Base-by-base conservation (phyloP, 1,284 basidiomycete species). In the Ustilago lituana region DNA sequence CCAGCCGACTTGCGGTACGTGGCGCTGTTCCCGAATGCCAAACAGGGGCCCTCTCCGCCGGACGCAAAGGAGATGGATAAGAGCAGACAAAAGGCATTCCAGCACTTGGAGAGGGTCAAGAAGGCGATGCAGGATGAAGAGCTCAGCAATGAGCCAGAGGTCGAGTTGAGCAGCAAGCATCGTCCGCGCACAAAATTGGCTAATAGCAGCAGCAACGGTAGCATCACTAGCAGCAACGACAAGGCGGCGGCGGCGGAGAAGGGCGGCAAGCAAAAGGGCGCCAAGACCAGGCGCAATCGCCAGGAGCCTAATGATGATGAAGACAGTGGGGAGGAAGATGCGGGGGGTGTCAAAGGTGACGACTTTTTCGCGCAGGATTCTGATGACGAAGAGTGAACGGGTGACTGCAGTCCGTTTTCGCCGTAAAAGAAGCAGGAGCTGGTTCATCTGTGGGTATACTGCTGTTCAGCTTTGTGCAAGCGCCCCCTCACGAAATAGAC, bases 351-450 rank as follows among this genome's bases (percentile, higher is more conserved):
- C 51, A 53, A 63, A 47, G 66, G 47, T 17, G 72, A 74, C 27
- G 72, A 74, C 39, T 74, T 74, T 36, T 74, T 74, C 43, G 72
- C 63, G 8, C 56, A 61, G 10, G 56, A 65, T n/a, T 72, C 69
- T 2, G 64, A 68, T 15, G 58, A 62, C n/a, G 54, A 68, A 19
- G 44, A 66, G 36, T 53, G 35, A 40, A 8, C 23, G n/a, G n/a
- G n/a, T n/a, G n/a, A n/a, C n/a, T n/a, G n/a, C n/a, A n/a, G n/a
- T n/a, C n/a, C n/a, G n/a, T n/a, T n/a, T n/a, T n/a, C n/a, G n/a
- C n/a, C n/a, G n/a, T n/a, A n/a, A n/a, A n/a, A n/a, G n/a, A n/a
- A n/a, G n/a, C n/a, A n/a, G n/a, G n/a, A n/a, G n/a, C n/a, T n/a
- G n/a, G n/a, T n/a, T n/a, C n/a, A n/a, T n/a, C n/a, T n/a, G n/a